A percentile compares a stretch with the other conserved stretches of the same genome.
Evolutionary conservation across 306 rosid species (phyloP).

Genomic region (Hippophae tibetana): DNA sequence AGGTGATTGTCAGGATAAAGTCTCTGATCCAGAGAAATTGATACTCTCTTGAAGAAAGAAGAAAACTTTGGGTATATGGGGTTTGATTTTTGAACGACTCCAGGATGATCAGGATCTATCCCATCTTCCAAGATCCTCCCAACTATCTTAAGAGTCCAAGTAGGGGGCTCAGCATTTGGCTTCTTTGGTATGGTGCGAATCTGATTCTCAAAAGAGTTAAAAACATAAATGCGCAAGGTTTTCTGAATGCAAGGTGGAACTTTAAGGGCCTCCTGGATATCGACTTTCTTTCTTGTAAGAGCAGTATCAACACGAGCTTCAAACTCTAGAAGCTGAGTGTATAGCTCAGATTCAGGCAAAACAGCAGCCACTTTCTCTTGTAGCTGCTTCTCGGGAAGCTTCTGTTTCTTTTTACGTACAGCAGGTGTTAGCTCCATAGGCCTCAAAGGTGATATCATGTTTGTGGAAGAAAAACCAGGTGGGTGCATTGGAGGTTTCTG

Average conservation of each 20-base stretch:
- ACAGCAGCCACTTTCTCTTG: conserved; percentile 88
- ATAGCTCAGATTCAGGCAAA: conserved; percentile 78
- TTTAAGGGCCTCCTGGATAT: conserved; percentile 94
- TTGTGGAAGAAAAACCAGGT: conserved; percentile 47
- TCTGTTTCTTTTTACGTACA: conserved; percentile 80
- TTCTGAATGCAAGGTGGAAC: conserved; percentile 79
- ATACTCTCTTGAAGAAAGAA: conserved; percentile 80
- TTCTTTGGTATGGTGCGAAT: conserved; percentile 62
- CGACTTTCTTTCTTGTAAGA: conserved; percentile 86
- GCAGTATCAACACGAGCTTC: conserved; percentile 91
- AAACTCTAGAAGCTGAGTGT: conserved; percentile 95
- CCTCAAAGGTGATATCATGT: conserved; percentile 52
- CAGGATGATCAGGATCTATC: conserved; percentile 94
- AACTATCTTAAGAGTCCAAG: conserved; percentile 90
- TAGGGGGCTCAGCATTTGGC: conserved; percentile 85
- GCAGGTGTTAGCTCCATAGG: conserved; percentile 77
- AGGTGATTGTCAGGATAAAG: conserved; percentile 75
- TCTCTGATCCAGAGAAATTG: conserved; percentile 90
- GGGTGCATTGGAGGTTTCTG: conserved; percentile 87
- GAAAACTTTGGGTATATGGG: conserved; percentile 84
- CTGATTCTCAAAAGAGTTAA: conserved; percentile 87
- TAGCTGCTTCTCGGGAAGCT: conserved; percentile 86
- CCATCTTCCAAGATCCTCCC: conserved; percentile 98
- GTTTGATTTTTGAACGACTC: conserved; percentile 67
- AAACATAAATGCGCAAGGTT: conserved; percentile 87